Evolutionary conservation across 768 basidiomycete genomes (phyloP).

Genomic region (Ramaria sp.): DNA sequence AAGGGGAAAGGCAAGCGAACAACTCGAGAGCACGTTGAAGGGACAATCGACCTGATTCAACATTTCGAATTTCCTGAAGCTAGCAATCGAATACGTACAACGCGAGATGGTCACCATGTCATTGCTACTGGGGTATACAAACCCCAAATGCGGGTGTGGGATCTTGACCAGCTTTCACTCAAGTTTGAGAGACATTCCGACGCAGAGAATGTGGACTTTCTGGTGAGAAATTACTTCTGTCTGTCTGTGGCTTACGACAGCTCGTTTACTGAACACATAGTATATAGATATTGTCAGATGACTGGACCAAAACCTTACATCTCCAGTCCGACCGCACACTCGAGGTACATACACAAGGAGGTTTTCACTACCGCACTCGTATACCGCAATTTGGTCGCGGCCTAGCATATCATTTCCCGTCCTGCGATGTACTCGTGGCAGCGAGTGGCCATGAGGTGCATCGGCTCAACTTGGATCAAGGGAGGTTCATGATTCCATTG

Average conservation of each 20-base stretch:
- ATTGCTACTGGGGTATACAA: conserved; percentile 97
- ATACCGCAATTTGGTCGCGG: conserved; percentile 92
- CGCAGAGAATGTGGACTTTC: conserved; percentile 95
- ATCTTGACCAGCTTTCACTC: conserved; percentile 80
- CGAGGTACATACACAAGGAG: conserved; percentile 89
- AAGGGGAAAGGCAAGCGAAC: conserved; percentile 55
- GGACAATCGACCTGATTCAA: conserved; percentile 84
- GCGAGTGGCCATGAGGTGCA: conserved; percentile 84
- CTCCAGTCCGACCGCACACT: conserved; percentile 93
- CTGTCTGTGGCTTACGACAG: neutral
- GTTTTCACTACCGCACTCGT: conserved; percentile 84
- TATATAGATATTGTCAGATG: conserved; percentile 79
- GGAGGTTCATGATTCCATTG: conserved; percentile 81
- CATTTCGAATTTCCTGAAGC: conserved; percentile 97
- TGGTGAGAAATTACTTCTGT: conserved; percentile 58
- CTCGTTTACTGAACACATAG: neutral
- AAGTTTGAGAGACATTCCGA: conserved; percentile 97
- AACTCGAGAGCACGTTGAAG: conserved; percentile 64
- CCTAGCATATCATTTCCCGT: conserved; percentile 87
- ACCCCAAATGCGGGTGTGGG: conserved; percentile 94
- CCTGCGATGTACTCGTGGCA: conserved; percentile 81
- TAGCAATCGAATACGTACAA: conserved; percentile 83
- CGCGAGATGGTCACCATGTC: conserved; percentile 84
- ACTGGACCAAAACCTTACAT: conserved; percentile 98
- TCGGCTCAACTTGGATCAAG: conserved; percentile 91